Base-by-base conservation (phyloP, 2,329 filamentous ascomycete species). In the Cryphonectria carpinicola region DNA sequence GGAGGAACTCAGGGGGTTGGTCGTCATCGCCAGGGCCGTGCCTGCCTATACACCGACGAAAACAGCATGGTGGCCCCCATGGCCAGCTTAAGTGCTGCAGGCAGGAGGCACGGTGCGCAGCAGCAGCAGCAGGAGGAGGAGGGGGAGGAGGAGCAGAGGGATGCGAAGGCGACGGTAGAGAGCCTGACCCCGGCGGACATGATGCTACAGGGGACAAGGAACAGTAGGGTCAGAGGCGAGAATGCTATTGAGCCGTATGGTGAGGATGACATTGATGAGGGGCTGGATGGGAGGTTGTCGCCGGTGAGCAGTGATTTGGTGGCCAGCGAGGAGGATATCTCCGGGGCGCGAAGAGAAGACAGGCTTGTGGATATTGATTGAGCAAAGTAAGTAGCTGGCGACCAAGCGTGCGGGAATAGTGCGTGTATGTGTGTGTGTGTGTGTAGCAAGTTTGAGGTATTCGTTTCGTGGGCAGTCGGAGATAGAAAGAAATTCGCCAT, bases 321-420 rank as follows among this genome's bases (percentile, higher is more conserved):
- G 28, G 35, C 13, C 13, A 32, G n/a, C 4, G 65, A 67, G 22
- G 62, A 41, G 39, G 13, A 58, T 58, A 58, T 58, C 14, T 35
- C 17, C 10, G 25, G 54, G 10, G 19, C 25, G n/a, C 7, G 17
- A 22, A 41, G 54, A 52, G 41, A 56, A 52, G 58, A 43, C 56
- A 58, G 67, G 56, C 66, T 71, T 43, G 35, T 72, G 63, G 71
- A 71, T 17, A 10, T 71, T 28, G 68, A 63, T 3, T 56, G 41
- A 67, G 13, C 1, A n/a, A 22, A 22, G 17, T 49, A 19, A 49
- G 10, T n/a, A 46, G 43, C 43, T 46, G 43, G 43, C 19, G 43
- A 46, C 17, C 43, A 46, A 46, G 43, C 43, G 17, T 7, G 43
- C 22, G 43, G 17, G 17, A 6, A 17, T 14, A 43, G 5, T 17